A percentile compares a stretch with the other conserved stretches of the same genome.
Conservation (phyloP, 2,329 filamentous ascomycete genomes). For the Alternaria metachromatica region DNA sequence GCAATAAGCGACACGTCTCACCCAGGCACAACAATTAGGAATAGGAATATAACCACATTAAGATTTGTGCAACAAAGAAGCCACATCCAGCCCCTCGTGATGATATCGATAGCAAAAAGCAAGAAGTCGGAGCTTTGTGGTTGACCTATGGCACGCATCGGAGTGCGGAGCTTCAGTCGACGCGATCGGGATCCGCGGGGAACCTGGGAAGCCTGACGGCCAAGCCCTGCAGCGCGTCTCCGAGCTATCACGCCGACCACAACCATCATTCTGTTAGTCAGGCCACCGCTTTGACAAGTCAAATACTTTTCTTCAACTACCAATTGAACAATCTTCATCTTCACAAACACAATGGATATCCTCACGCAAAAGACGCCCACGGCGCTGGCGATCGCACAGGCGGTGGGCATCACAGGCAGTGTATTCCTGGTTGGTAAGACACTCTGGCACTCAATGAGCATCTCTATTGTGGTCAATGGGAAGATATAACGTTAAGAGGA, state of each 20-base stretch:
- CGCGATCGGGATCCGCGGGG: slow-evolving; percentile 8
- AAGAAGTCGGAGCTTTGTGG: background rate
- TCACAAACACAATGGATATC: slow-evolving; percentile 26
- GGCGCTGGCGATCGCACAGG: slow-evolving; percentile 57
- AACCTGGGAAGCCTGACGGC: slow-evolving; percentile 1
- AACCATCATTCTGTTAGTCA: background rate
- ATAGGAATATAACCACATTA: background rate
- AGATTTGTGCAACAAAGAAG: background rate
- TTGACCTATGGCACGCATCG: background rate
- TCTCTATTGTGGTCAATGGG: background rate
- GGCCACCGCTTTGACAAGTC: background rate
- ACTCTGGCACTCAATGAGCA: background rate
- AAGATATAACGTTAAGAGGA: background rate
- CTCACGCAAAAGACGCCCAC: slow-evolving; percentile 33
- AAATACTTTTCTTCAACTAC: too few relatives aligned
- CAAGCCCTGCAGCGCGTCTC: background rate
- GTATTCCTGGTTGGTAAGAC: slow-evolving; percentile 53
- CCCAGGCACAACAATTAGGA: background rate
- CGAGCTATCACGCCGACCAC: background rate
- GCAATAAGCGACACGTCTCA: slow-evolving; percentile 10
- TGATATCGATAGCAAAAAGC: background rate
- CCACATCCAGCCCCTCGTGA: background rate
- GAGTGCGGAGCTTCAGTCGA: background rate
- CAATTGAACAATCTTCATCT: too few relatives aligned
- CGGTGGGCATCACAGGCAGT: slow-evolving; percentile 59